These are phyloP conservation scores for Salix koriyanagi DNA, from an alignment of 345 rosid species.

Conservation along the genomic window DNA sequence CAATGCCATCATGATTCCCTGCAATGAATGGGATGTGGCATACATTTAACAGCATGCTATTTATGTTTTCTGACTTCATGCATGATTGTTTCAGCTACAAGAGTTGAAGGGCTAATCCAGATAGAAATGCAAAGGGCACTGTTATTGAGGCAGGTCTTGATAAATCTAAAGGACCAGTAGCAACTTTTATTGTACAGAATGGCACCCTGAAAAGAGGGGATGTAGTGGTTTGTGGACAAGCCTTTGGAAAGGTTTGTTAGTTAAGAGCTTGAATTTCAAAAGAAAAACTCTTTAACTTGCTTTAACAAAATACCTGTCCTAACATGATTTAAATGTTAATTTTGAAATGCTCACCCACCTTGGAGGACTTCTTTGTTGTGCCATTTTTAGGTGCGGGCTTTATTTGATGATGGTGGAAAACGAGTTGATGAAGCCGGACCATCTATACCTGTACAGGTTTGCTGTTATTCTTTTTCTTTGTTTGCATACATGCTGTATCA, in stretches of 20 bases:
- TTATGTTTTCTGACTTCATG: constrained; percentile 25
- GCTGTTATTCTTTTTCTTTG: constrained; percentile 5
- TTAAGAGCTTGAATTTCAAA: constrained; percentile 7
- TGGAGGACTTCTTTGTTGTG: constrained; percentile 12
- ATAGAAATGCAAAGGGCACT: constrained; percentile 89
- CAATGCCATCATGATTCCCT: not conserved
- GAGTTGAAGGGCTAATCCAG: constrained; percentile 97
- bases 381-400: constrained; percentile 72
- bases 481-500: not conserved
- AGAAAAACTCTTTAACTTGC: not conserved
- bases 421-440: constrained; percentile 92
- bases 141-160: constrained; percentile 93
- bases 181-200: constrained; percentile 90
- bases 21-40: not conserved
- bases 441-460: constrained; percentile 89
- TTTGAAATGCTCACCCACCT: not conserved
- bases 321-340: constrained; percentile 10
- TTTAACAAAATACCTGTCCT: constrained; percentile 2
- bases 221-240: constrained; percentile 88
- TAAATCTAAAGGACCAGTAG: constrained; percentile 86
- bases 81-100: constrained; percentile 66
- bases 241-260: constrained; percentile 84
- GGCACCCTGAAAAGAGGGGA: constrained; percentile 92
- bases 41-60: not conserved
- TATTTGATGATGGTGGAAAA: constrained; percentile 74